Evolutionary conservation across 2,329 filamentous ascomycete genomes (phyloP).

Genomic region (Pseudogymnoascus verrucosus): DNA sequence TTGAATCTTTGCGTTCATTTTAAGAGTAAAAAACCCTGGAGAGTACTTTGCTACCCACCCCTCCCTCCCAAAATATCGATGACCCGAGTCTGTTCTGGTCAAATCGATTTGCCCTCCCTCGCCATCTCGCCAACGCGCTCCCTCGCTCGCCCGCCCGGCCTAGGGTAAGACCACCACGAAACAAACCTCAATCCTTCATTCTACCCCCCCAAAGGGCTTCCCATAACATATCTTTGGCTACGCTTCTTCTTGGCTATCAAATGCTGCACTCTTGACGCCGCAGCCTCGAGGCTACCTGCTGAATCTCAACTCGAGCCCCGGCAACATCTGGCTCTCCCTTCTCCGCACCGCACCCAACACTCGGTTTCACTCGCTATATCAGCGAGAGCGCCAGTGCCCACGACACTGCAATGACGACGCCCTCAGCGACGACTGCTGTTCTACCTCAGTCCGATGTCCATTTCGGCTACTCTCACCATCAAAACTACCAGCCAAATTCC

Average conservation of each 20-base stretch:
- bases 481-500: slow-evolving; percentile 44
- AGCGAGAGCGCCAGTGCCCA: background rate
- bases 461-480: slow-evolving; percentile 52
- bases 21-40: background rate
- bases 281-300: background rate
- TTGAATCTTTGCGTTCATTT: background rate
- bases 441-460: slow-evolving; percentile 60
- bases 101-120: background rate
- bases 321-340: background rate
- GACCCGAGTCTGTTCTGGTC: background rate
- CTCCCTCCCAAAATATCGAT: background rate
- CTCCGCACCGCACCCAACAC: slow-evolving; percentile 1
- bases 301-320: background rate
- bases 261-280: background rate
- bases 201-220: background rate
- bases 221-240: background rate
- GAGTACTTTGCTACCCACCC: background rate
- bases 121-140: slow-evolving; percentile 2
- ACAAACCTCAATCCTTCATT: slow-evolving; percentile 2
- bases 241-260: background rate
- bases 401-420: slow-evolving; percentile 60
- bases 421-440: slow-evolving; percentile 67
- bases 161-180: slow-evolving; percentile 3
- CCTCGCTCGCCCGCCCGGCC: background rate
- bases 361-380: slow-evolving; percentile 4